A percentile compares a stretch with the other conserved stretches of the same genome.
phyloP scores from a whole-genome alignment of 768 basidiomycete genomes.

The Tricholoma sp. region DNA sequence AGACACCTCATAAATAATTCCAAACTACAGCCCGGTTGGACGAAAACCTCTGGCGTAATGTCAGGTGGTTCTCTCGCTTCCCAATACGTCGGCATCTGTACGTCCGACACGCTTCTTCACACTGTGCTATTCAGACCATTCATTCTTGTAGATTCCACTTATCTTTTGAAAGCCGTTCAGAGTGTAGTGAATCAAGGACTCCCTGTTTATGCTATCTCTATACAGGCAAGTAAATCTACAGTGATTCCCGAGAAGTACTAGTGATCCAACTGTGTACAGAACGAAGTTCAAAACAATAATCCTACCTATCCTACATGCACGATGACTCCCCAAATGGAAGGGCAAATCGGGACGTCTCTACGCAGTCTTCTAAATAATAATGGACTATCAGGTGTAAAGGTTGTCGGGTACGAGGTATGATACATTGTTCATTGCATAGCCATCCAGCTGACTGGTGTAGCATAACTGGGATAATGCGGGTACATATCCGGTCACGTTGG shows the following conservation, averaged over 20 bases:
- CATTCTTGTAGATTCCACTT: slow-evolving; percentile 51
- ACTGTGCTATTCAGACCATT: background rate
- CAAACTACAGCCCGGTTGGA: slow-evolving; percentile 63
- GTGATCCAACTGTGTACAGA: slow-evolving; percentile 16
- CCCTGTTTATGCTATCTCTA: slow-evolving; percentile 55
- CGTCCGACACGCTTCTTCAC: slow-evolving; percentile 15
- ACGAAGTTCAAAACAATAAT: slow-evolving; percentile 53
- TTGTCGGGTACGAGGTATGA: slow-evolving; percentile 43
- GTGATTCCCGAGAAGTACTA: no score
- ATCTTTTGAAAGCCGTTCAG: slow-evolving; percentile 68
- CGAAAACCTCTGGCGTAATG: slow-evolving; percentile 67
- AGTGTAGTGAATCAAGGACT: slow-evolving; percentile 62
- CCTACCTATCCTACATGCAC: slow-evolving; percentile 64
- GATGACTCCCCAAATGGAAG: slow-evolving; percentile 52
- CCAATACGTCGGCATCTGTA: slow-evolving; percentile 44
- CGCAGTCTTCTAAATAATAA: slow-evolving; percentile 58
- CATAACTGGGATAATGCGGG: slow-evolving; percentile 74
- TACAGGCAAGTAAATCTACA: slow-evolving; percentile 28
- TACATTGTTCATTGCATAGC: background rate
- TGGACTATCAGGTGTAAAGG: slow-evolving; percentile 51
- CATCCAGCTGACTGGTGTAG: slow-evolving; percentile 27
- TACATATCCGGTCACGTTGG: slow-evolving; percentile 55
- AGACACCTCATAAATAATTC: background rate
- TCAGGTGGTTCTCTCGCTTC: slow-evolving; percentile 57
- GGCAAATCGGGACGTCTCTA: slow-evolving; percentile 50